These are phyloP conservation scores for Grigorovia humatica DNA, from an alignment of 805 yeast species.

Conservation along the genomic window DNA sequence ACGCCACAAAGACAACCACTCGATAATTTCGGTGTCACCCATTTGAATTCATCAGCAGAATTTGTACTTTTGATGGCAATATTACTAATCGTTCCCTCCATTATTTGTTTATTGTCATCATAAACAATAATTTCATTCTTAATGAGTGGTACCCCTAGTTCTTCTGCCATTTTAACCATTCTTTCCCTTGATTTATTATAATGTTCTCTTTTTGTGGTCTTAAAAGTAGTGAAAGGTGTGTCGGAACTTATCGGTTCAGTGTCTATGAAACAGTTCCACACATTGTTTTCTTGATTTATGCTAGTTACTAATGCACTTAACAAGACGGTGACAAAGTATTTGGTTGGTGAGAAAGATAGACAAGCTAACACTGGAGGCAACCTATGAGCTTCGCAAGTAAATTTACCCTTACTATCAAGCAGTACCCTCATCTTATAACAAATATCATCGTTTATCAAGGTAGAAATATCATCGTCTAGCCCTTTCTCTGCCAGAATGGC, in stretches of 20 bases:
- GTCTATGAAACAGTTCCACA: slow-evolving; percentile 60
- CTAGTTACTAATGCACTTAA: slow-evolving; percentile 15
- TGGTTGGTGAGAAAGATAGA: background rate
- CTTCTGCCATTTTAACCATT: slow-evolving; percentile 23
- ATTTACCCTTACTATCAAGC: slow-evolving; percentile 29
- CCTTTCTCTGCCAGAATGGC: slow-evolving; percentile 21
- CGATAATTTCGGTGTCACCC: slow-evolving; percentile 75
- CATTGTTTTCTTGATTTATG: slow-evolving; percentile 9
- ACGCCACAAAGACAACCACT: slow-evolving; percentile 84
- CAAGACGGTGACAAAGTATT: slow-evolving; percentile 23
- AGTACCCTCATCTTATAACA: slow-evolving; percentile 42
- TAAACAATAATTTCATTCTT: slow-evolving; percentile 58
- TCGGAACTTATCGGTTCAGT: slow-evolving; percentile 35
- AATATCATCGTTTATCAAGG: slow-evolving; percentile 9
- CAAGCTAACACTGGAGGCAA: slow-evolving; percentile 6
- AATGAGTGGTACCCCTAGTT: slow-evolving; percentile 27
- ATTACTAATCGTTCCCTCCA: slow-evolving; percentile 79
- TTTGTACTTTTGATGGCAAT: slow-evolving; percentile 44
- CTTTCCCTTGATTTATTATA: slow-evolving; percentile 56
- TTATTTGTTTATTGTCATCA: slow-evolving; percentile 48
- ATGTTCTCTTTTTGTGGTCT: slow-evolving; percentile 63
- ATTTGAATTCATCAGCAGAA: slow-evolving; percentile 24
- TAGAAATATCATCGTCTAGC: slow-evolving; percentile 1
- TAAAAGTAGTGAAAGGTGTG: slow-evolving; percentile 77
- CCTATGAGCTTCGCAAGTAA: slow-evolving; percentile 30